Evolutionary conservation across 306 rosid species (phyloP).

Genomic region (Coriaria nepalensis): DNA sequence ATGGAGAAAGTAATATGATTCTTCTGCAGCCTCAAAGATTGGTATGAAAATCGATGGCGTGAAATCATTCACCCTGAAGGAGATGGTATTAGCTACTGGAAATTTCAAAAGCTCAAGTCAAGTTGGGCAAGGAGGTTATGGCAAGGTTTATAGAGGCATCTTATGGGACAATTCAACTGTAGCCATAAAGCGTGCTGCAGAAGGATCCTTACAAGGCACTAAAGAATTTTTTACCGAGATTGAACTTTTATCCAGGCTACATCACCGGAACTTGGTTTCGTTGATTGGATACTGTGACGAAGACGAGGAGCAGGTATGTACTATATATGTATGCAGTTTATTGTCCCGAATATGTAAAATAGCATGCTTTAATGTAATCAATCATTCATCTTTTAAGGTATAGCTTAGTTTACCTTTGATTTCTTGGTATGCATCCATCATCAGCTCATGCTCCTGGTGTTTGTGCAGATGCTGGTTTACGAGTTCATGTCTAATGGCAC

Average conservation of each 20-base stretch:
- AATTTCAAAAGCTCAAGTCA: conserved; percentile 40
- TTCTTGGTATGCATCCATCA: background rate
- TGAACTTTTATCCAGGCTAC: conserved; percentile 72
- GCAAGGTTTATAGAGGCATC: conserved; percentile 80
- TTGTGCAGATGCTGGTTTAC: conserved; percentile 77
- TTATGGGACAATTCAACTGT: conserved; percentile 42
- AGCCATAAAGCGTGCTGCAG: conserved; percentile 81
- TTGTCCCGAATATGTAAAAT: too few species aligned
- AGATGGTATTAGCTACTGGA: conserved; percentile 54
- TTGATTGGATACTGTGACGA: conserved; percentile 74
- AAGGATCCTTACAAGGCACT: conserved; percentile 82
- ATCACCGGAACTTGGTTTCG: conserved; percentile 79
- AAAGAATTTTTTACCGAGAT: conserved; percentile 89
- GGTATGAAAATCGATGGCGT: conserved; percentile 62
- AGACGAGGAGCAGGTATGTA: conserved; percentile 63
- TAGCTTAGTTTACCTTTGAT: too few species aligned
- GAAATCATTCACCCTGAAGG: conserved; percentile 53
- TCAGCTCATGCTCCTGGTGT: conserved; percentile 11
- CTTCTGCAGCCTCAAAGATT: conserved; percentile 46
- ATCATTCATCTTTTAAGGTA: too few species aligned
- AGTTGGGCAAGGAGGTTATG: conserved; percentile 95
- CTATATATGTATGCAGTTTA: too few species aligned
- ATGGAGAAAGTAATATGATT: conserved; percentile 11
- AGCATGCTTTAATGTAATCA: too few species aligned
- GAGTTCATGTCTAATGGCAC: conserved; percentile 88